Base-by-base conservation (phyloP, 106 monocot genomes). In the Acorus gramineus region DNA sequence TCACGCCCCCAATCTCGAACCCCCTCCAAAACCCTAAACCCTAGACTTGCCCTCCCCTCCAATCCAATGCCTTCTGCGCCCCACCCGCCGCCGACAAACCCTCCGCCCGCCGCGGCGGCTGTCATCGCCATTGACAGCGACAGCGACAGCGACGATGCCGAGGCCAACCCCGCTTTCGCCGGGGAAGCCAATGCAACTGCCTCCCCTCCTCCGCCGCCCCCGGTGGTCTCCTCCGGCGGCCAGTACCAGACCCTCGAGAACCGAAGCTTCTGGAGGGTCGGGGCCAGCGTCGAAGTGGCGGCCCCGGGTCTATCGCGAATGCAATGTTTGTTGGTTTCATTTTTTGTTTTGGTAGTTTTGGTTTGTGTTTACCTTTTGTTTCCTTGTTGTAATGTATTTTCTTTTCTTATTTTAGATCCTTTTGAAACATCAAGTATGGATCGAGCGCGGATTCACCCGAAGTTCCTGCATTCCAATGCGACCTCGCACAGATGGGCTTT, bases 401-500 rank as follows among this genome's bases (percentile, higher is more conserved):
- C 9, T 46, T 69, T 11, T 51, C 46, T 68, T 59, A n/a, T 0
- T 57, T 10, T 57, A 78, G 78, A 64, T 66, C 53, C 6, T 11
- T 49, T 79, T 45, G 74, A 79, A 60, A 14, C 80, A 2, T 79
- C 60, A 42, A 79, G 77, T 68, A 84, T 93, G 47, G 86, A 86
- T 14, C 85, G 81, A 7, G 89, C 93, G 8, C 83, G 93, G 1
- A 86, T 93, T 28, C 93, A 93, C 50, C 89, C 93, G 0, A 93
- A 82, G 75, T 93, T 93, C 52, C 77, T 93, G 6, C 93, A 93
- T 79, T 79, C 93, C 72, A 93, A 93, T 61, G 93, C 93, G 2
- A 93, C 93, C 3, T 89, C 93, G 4, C 89, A 93, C 71, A 89
- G 86, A 55, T 93, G 93, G 93, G 93, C 93, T 50, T 93, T 93